Evolutionary conservation across 192 early-diverging fungal species (phyloP).

Genomic region (Fimicolochytrium jonesii): DNA sequence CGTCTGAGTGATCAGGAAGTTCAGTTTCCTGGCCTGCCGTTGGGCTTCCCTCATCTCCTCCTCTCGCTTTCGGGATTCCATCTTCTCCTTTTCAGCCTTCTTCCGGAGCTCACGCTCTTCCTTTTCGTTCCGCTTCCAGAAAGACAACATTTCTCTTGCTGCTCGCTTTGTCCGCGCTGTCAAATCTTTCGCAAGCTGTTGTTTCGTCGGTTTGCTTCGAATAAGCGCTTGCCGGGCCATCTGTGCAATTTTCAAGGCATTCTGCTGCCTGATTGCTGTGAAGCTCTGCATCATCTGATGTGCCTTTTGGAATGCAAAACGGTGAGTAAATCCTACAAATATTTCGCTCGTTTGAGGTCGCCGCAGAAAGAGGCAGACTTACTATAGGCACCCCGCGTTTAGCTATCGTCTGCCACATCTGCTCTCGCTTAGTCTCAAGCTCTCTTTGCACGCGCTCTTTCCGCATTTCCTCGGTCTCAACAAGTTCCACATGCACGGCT

Average conservation of each 20-base stretch:
- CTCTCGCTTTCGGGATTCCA: constrained; percentile 70
- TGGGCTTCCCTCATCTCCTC: constrained; percentile 78
- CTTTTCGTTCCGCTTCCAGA: constrained; percentile 88
- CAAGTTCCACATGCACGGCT: too few relatives aligned
- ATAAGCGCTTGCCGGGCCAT: not conserved
- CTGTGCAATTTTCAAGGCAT: constrained; percentile 11
- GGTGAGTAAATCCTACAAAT: too few relatives aligned
- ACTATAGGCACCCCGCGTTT: constrained; percentile 6
- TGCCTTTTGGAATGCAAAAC: constrained; percentile 1
- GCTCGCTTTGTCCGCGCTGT: constrained; percentile 8
- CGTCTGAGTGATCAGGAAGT: constrained; percentile 89
- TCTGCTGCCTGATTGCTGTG: not conserved
- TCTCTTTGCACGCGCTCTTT: not conserved
- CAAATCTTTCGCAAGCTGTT: constrained; percentile 7
- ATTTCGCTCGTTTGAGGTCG: too few relatives aligned
- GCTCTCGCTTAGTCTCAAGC: not conserved
- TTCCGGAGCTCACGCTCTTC: constrained; percentile 87
- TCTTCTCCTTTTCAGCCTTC: constrained; percentile 80
- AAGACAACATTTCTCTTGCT: constrained; percentile 66
- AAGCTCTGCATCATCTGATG: constrained; percentile 7
- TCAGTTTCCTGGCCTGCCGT: constrained; percentile 83
- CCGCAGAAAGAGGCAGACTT: too few relatives aligned
- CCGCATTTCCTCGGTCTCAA: not conserved
- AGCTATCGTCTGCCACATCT: constrained; percentile 12
- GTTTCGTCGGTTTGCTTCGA: not conserved